Evolutionary conservation across 495 filamentous ascomycete species (phyloP).

Genomic region (Hypoxylon lienhwacheense): DNA sequence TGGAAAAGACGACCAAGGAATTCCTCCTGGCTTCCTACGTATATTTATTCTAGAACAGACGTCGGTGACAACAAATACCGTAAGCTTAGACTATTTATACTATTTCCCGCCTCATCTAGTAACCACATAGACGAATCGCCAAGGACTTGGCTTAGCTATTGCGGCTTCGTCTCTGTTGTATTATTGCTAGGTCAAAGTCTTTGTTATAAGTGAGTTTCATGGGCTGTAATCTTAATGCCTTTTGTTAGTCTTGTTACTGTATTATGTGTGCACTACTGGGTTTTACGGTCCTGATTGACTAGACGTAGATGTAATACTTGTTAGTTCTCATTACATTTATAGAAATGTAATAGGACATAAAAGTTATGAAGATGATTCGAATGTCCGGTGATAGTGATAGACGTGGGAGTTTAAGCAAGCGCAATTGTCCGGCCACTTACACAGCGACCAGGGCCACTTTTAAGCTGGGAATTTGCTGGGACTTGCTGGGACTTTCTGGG

Average conservation of each 20-base stretch:
- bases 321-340: constrained; percentile 19
- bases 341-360: constrained; percentile 28
- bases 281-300: too few relatives aligned
- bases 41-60: constrained; percentile 26
- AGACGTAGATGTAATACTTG: too few relatives aligned
- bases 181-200: too few relatives aligned
- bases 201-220: too few relatives aligned
- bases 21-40: constrained; percentile 13
- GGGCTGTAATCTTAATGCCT: too few relatives aligned
- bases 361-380: constrained; percentile 23
- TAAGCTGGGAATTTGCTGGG: constrained; percentile 29
- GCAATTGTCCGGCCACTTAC: constrained; percentile 15
- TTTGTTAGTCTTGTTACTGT: too few relatives aligned
- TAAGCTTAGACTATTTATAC: too few relatives aligned
- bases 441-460: constrained; percentile 7
- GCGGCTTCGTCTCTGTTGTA: too few relatives aligned
- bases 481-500: constrained; percentile 30
- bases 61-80: constrained; percentile 6
- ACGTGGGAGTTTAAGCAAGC: constrained; percentile 28
- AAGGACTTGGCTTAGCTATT: too few relatives aligned
- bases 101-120: background rate
- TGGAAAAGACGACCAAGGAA: constrained; percentile 1
- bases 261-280: too few relatives aligned
- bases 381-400: constrained; percentile 24
- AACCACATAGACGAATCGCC: too few relatives aligned